Conservation (phyloP, 1,284 basidiomycete genomes). For the Cutaneotrichosporon dermatis region DNA sequence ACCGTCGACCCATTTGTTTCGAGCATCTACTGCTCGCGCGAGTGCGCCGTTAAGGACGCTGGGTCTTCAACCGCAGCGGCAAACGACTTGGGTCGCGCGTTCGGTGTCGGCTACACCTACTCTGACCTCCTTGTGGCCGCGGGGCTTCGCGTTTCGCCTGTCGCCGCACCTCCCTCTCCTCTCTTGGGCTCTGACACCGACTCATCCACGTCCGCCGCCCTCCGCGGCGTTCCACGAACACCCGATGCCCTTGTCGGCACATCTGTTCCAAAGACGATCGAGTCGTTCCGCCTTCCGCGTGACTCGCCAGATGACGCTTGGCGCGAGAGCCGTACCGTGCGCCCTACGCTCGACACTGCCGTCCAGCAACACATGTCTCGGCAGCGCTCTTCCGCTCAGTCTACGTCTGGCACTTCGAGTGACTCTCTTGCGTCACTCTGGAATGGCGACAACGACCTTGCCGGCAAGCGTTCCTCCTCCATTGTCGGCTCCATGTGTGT, state of each 20-base stretch:
- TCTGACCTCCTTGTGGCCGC: slow-evolving; percentile 8
- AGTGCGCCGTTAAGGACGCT: slow-evolving; percentile 33
- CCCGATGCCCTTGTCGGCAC: not conserved
- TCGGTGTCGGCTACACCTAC: slow-evolving; percentile 19
- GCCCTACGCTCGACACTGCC: not conserved
- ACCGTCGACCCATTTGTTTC: slow-evolving; percentile 23
- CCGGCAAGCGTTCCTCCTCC: slow-evolving; percentile 12
- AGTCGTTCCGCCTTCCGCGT: slow-evolving; percentile 37
- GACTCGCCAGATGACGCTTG: slow-evolving; percentile 39
- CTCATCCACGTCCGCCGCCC: slow-evolving; percentile 23
- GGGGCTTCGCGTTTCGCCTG: slow-evolving; percentile 8
- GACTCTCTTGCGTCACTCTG: slow-evolving; percentile 33
- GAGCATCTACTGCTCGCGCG: slow-evolving; percentile 39
- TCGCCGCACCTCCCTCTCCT: slow-evolving; percentile 35
- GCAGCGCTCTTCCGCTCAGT: slow-evolving; percentile 12
- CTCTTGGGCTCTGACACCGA: slow-evolving; percentile 39
- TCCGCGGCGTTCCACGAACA: slow-evolving; percentile 1
- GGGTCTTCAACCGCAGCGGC: slow-evolving; percentile 17
- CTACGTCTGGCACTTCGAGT: slow-evolving; percentile 18
- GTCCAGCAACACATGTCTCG: slow-evolving; percentile 16
- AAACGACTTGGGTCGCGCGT: slow-evolving; percentile 29
- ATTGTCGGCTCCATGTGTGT: slow-evolving; percentile 23
- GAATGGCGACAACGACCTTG: slow-evolving; percentile 21
- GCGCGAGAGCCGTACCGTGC: slow-evolving; percentile 24
- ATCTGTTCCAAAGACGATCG: slow-evolving; percentile 38